Base-by-base conservation (phyloP, 345 rosid genomes). In the Pseudoturritis turrita region DNA sequence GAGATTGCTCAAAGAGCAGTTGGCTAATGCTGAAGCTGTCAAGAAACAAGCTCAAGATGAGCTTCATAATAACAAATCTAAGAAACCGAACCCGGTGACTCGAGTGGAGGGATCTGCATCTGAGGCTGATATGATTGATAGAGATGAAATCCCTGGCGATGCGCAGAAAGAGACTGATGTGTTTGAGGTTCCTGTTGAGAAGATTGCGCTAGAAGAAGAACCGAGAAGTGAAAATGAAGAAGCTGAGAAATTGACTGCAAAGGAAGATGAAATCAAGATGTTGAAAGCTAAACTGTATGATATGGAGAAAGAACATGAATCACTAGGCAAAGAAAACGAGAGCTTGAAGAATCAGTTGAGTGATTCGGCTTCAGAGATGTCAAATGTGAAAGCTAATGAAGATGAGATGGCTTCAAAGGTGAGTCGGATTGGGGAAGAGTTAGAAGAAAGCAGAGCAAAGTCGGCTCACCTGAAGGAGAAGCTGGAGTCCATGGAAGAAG, bases 21-120 rank as follows among this genome's bases (percentile, higher is more conserved):
- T 94, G 80, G 86, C 63, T 45, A 83, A 83, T 21, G 92, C 97
- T 18, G 96, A 89, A 79, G 92, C 97, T 73, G 96, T 91, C 59
- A 94, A 85, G 86, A 86, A 83, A 52, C 89, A 80, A 67, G 92
- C 92, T 65, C 88, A 86, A 67, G 81, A 78, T 21, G 82, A 86
- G 77, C 75, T 87, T 64, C 86, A 83, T 59, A 39, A 83, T 64
- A 57, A 7, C 1, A 90, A 88, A 72, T 19, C 66, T 44, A 82
- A 79, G 74, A 88, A 86, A 72, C 79, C 82, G 10, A 55, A 62
- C 47, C 70, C 43, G 19, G 43, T 61, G 13, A 63, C 33, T 22
- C 71, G 65, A 14, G 11, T 53, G 46, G 46, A 70, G 6, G 78
- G 61, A 10, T 52, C 73, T 50, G 68, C 47, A 21, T 18, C 55